Evolutionary conservation across 2,329 filamentous ascomycete species (phyloP), one percentile per base, ranked within the genome.

Genomic region (Paecilomyces niveus): DNA sequence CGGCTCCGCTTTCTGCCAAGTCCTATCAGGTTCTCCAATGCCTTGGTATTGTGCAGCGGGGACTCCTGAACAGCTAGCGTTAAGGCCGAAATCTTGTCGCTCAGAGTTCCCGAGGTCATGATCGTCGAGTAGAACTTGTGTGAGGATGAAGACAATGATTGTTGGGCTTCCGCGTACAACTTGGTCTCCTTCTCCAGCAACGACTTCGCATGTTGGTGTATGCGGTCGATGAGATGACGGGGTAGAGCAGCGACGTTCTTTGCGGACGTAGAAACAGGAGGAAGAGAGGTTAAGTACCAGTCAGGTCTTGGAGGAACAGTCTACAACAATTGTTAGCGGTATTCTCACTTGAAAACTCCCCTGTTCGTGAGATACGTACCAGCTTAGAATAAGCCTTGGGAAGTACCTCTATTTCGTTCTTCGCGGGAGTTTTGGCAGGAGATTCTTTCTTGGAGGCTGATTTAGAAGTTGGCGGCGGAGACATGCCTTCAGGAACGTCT

Each of bases 111-210:
- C 1, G 92, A 95, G 9, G 91, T 81, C 90, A 97, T 97, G 72
- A 99, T 97, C 18, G 92, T 96, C 1, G 92, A 90, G 81, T 97
- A 87, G 80, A 99, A 99, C 73, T 92, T 96, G 75, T 95, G 89
- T 49, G 92, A 93, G 2, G 93, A 94, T 26, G 90, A 91, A 55
- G 90, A 85, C 6, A 89, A 85, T 58, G 89, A 79, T 64, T 90
- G 81, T 64, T 90, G 83, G 49, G 82, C 87, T 26, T 85, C 84
- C 57, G 82, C 82, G 76, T 97, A 99, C 53, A 84, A 80, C 49
- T 84, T 81, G 61, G 89, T 89, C 70, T 99, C 94, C 26, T 85
- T 81, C 57, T 95, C 87, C 21, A 97, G 78, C 6, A 97, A 80
- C 9, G 82, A 80, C 61, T 85, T 84, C 3, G 91, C 92, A 72